Conservation (phyloP, 1,284 basidiomycete genomes). For the Athelia sp. region DNA sequence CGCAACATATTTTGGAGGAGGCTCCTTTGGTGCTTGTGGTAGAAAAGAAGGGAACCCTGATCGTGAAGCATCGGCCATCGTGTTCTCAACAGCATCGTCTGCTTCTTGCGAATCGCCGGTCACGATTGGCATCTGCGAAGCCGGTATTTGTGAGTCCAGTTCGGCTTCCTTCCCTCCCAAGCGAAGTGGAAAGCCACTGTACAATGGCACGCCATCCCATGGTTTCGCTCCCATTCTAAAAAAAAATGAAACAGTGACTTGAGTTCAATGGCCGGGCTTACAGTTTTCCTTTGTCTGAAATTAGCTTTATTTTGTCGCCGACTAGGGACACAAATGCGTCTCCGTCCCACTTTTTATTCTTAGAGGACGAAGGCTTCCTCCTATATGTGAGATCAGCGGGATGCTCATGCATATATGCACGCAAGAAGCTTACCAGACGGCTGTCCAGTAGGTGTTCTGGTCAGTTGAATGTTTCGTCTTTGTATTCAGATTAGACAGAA, state of each 20-base stretch:
- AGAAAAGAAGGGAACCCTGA: conserved; percentile 3
- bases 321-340: conserved; percentile 57
- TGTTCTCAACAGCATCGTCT: conserved; percentile 14
- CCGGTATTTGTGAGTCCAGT: conserved; percentile 45
- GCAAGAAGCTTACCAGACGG: conserved; percentile 50
- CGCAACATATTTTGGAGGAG: conserved; percentile 37
- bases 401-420: conserved; percentile 6
- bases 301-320: conserved; percentile 49
- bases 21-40: neutral
- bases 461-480: conserved; percentile 5
- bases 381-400: conserved; percentile 31
- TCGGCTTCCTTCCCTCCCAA: conserved; percentile 61
- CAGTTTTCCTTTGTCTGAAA: conserved; percentile 69
- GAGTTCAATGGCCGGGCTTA: conserved; percentile 25
- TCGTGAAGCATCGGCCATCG: conserved; percentile 9
- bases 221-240: conserved; percentile 55
- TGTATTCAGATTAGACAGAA: conserved; percentile 19
- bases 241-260: conserved; percentile 7
- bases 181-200: conserved; percentile 41
- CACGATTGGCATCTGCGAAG: conserved; percentile 45
- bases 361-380: conserved; percentile 74
- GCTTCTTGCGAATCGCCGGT: conserved; percentile 28
- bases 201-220: conserved; percentile 56
- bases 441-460: conserved; percentile 51
- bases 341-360: conserved; percentile 89